Conservation (phyloP, 1,284 basidiomycete genomes). For the Ganoderma lucidum region DNA sequence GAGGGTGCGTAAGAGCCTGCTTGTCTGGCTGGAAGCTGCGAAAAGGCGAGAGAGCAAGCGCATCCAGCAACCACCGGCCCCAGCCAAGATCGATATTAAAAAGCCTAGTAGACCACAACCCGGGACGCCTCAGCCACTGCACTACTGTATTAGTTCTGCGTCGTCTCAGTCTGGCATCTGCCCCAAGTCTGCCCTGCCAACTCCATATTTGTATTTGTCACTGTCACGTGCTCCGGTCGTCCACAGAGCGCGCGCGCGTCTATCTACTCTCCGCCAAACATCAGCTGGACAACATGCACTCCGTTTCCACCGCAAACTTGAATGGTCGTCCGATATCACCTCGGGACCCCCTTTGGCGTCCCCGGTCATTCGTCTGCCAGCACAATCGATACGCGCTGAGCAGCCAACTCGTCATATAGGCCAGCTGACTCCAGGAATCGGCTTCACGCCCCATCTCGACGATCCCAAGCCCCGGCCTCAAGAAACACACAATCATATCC, state of each 20-base stretch:
- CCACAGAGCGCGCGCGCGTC: not conserved
- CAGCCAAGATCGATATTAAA: constrained; percentile 13
- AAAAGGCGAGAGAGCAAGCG: constrained; percentile 32
- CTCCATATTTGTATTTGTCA: not conserved
- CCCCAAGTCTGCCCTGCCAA: not conserved
- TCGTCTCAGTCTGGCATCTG: too few relatives aligned
- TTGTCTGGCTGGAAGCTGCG: constrained; percentile 29
- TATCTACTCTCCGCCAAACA: not conserved
- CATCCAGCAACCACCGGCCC: constrained; percentile 30
- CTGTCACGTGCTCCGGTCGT: constrained; percentile 9
- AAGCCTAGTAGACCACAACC: constrained; percentile 6
- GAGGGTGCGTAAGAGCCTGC: constrained; percentile 27
- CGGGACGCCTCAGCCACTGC: constrained; percentile 7
- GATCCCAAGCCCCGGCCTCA: not conserved
- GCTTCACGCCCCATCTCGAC: not conserved
- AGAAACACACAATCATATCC: constrained; percentile 1
- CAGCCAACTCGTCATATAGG: constrained; percentile 2
- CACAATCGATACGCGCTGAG: constrained; percentile 6
- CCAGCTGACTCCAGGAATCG: not conserved
- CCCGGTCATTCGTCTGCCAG: not conserved
- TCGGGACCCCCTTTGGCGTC: not conserved
- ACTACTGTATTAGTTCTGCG: too few relatives aligned
- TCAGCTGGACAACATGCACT: not conserved
- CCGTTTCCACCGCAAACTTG: not conserved
- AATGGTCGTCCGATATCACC: constrained; percentile 6